Evolutionary conservation across 768 basidiomycete genomes (phyloP).

Genomic region (Tulasnella sp.): DNA sequence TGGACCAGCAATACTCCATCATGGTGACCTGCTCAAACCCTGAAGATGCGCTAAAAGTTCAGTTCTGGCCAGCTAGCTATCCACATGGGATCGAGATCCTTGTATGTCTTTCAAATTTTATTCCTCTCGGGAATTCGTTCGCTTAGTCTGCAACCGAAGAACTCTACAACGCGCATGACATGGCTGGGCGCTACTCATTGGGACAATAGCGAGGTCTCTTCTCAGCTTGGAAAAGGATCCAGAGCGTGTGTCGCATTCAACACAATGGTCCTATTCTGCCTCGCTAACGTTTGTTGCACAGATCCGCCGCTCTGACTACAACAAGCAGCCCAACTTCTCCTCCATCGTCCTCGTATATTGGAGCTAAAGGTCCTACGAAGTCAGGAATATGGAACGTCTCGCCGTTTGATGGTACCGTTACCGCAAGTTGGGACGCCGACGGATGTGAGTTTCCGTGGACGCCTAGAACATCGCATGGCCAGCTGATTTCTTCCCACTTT

Average conservation of each 20-base stretch:
- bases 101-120: not conserved
- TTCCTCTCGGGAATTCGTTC: not conserved
- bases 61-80: not conserved
- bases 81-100: not conserved
- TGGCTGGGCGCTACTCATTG: not conserved
- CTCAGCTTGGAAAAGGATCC: conserved; percentile 1
- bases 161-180: not conserved
- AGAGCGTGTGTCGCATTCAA: not conserved
- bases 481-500: not conserved
- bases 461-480: not conserved
- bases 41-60: not conserved
- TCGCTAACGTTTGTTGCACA: not conserved
- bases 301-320: not conserved
- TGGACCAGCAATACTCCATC: not conserved
- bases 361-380: not conserved
- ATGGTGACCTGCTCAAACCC: not conserved
- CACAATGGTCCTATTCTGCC: not conserved
- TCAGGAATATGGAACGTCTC: not conserved
- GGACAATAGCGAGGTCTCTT: not conserved
- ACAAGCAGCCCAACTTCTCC: not conserved
- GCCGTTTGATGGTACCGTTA: not conserved
- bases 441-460: not conserved
- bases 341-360: not conserved
- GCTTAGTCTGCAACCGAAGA: not conserved
- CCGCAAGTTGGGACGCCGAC: not conserved